These are phyloP conservation scores for Cenchrus fungigraminus DNA, from an alignment of 176 grass and related monocot species.

Conservation along the genomic window DNA sequence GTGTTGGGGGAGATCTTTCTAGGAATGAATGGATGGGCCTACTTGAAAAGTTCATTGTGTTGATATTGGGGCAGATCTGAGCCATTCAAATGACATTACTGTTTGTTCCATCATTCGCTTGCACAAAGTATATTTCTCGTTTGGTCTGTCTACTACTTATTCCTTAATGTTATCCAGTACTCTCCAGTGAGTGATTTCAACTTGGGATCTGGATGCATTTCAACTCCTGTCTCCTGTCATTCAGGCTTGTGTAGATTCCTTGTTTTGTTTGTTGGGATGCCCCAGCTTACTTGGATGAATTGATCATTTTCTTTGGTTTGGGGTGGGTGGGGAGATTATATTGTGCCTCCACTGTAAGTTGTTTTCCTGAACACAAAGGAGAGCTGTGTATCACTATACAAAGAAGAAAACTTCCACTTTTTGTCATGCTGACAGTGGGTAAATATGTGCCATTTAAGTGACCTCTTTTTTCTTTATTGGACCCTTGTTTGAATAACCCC, in stretches of 20 bases:
- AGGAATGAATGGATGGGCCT: no score
- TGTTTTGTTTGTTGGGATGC: not conserved
- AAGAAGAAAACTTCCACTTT: not conserved
- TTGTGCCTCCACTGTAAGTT: no score
- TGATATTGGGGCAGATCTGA: not conserved
- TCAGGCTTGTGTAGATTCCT: not conserved
- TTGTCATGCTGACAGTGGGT: not conserved
- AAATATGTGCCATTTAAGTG: conserved; percentile 12
- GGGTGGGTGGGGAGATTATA: no score
- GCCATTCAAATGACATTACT: not conserved
- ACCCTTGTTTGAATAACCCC: not conserved
- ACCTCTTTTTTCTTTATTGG: not conserved
- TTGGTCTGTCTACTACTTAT: not conserved
- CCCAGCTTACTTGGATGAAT: no score
- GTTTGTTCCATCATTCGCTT: not conserved
- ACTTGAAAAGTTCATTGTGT: not conserved
- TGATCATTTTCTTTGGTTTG: no score
- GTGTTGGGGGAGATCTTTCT: not conserved
- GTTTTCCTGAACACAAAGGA: no score
- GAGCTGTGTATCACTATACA: no score
- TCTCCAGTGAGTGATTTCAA: not conserved
- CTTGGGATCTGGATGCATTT: not conserved
- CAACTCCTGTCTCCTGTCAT: no score
- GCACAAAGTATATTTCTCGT: no score
- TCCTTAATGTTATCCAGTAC: not conserved